A percentile compares a stretch with the other conserved stretches of the same genome.
Conservation (phyloP, 176 grass and related monocot species). For the sorghum (Sorghum bicolor) region DNA sequence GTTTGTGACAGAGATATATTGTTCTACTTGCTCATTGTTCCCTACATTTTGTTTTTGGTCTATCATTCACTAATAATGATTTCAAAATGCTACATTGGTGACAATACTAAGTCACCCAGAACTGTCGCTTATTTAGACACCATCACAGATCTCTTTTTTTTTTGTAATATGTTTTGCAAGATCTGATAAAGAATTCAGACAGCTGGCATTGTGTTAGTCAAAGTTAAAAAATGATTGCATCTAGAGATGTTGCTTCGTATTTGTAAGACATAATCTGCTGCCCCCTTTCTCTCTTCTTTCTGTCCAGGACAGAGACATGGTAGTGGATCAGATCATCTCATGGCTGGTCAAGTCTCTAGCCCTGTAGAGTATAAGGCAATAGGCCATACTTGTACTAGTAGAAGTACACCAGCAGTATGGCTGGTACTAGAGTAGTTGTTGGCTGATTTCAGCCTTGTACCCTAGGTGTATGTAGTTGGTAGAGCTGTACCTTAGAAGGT, state of each 20-base stretch:
- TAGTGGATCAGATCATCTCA: too few relatives aligned
- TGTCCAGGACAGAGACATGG: too few relatives aligned
- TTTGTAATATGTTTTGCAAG: not conserved
- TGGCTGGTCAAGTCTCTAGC: too few relatives aligned
- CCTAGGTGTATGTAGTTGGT: too few relatives aligned
- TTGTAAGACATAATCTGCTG: too few relatives aligned
- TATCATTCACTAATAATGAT: not conserved
- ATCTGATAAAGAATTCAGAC: not conserved
- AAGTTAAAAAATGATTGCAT: not conserved
- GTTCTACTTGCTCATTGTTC: not conserved
- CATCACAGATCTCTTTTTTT: not conserved
- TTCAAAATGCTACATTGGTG: not conserved
- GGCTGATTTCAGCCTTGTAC: too few relatives aligned
- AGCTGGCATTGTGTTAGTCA: not conserved
- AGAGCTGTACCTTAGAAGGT: too few relatives aligned
- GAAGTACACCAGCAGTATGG: too few relatives aligned
- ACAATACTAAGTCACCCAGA: not conserved
- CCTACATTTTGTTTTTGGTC: not conserved
- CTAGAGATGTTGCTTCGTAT: not conserved
- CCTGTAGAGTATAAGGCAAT: too few relatives aligned
- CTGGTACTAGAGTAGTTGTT: too few relatives aligned
- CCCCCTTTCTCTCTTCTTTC: too few relatives aligned
- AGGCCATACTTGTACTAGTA: too few relatives aligned
- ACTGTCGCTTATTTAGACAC: not conserved
- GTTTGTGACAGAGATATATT: conserved; percentile 35